Evolutionary conservation across 257 asterid genomes (phyloP).

Genomic region (Thymus mandschuricus): DNA sequence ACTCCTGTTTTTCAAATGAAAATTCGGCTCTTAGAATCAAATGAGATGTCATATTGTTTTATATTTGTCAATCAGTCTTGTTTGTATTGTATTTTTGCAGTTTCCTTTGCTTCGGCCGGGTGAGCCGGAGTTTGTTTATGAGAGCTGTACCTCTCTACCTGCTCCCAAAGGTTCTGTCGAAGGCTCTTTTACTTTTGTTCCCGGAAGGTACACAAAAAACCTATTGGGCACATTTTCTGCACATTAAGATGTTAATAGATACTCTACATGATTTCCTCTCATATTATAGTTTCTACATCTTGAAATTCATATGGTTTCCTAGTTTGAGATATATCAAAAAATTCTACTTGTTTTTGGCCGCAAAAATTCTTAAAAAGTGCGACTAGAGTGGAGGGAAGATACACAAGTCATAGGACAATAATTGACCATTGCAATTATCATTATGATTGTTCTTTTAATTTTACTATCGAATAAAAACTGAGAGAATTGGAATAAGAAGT

Average conservation of each 20-base stretch:
- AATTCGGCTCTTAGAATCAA: not conserved
- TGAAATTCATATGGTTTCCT: not conserved
- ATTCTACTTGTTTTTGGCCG: not conserved
- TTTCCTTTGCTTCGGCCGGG: slow-evolving; percentile 77
- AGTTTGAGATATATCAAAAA: slow-evolving; percentile 19
- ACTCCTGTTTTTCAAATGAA: not conserved
- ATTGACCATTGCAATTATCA: not conserved
- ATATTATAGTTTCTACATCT: not conserved
- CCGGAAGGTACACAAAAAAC: slow-evolving; percentile 72
- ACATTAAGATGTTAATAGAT: not conserved
- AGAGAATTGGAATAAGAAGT: not conserved
- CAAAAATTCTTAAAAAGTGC: not conserved
- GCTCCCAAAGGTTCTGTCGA: slow-evolving; percentile 70
- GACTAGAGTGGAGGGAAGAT: slow-evolving; percentile 6
- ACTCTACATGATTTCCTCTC: not conserved
- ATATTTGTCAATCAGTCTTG: not conserved
- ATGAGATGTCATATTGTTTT: too few relatives aligned
- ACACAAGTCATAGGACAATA: not conserved
- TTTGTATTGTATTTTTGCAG: slow-evolving; percentile 48
- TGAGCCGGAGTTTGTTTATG: slow-evolving; percentile 76
- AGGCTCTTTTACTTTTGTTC: slow-evolving; percentile 86
- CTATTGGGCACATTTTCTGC: slow-evolving; percentile 8
- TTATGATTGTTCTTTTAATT: not conserved
- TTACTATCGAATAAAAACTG: slow-evolving; percentile 3
- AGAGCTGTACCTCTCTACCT: slow-evolving; percentile 63